Conservation (phyloP, 2,329 filamentous ascomycete species). For the Ophiostoma ulmi region DNA sequence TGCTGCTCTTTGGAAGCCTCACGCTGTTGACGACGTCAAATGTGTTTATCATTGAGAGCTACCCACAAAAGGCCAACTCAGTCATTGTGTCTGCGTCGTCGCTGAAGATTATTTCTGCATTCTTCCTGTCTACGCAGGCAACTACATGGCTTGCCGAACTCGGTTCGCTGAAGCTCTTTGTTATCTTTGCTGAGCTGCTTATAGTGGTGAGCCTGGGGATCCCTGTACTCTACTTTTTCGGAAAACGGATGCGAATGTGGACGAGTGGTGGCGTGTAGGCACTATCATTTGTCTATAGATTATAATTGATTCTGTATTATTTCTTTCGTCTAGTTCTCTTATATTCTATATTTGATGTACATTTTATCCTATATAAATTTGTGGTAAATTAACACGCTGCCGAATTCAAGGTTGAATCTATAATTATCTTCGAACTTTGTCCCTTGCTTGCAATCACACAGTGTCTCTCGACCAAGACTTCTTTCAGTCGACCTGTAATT, state of each 20-base stretch:
- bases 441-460: not conserved
- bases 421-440: not conserved
- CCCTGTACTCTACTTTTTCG: conserved; percentile 31
- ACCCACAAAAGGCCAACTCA: conserved; percentile 33
- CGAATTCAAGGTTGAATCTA: not conserved
- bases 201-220: conserved; percentile 33
- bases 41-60: conserved; percentile 36
- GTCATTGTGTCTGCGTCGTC: conserved; percentile 35
- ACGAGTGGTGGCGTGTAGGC: conserved; percentile 28
- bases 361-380: not conserved
- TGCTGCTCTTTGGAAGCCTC: conserved; percentile 32
- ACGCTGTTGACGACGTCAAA: conserved; percentile 33
- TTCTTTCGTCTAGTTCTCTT: not conserved
- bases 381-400: not conserved
- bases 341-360: not conserved
- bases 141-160: not conserved
- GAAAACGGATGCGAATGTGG: conserved; percentile 31
- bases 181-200: conserved; percentile 32
- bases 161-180: not conserved
- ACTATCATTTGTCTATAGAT: not conserved
- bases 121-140: conserved; percentile 33
- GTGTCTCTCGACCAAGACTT: not conserved
- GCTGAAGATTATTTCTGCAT: conserved; percentile 33
- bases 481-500: not conserved
- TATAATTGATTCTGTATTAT: not conserved